These are phyloP conservation scores for Coleophoma eucalyptorum DNA, from an alignment of 2,329 filamentous ascomycete species.

Conservation along the genomic window DNA sequence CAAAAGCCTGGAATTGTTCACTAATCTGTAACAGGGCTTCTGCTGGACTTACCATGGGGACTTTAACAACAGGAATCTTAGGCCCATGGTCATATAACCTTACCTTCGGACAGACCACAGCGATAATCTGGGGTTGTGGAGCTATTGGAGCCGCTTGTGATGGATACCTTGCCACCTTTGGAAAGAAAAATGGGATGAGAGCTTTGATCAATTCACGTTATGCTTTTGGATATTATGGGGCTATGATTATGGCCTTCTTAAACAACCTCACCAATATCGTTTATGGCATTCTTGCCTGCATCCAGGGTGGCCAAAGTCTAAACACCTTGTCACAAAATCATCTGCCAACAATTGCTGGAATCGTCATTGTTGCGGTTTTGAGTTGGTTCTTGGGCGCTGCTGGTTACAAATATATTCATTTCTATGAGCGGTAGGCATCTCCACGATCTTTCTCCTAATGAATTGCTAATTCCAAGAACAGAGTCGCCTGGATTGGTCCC, in stretches of 20 bases:
- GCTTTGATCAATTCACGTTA: conserved; percentile 1
- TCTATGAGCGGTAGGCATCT: neutral
- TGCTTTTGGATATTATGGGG: neutral
- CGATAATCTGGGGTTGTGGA: conserved; percentile 1
- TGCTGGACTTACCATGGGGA: neutral
- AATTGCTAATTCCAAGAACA: neutral
- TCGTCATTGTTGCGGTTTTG: conserved; percentile 1
- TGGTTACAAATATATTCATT: conserved; percentile 1
- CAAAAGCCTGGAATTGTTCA: too few relatives aligned
- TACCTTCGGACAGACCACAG: neutral
- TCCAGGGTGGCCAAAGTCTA: neutral
- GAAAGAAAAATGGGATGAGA: conserved; percentile 1
- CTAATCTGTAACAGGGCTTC: neutral
- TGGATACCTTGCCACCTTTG: conserved; percentile 1
- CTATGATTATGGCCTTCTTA: neutral
- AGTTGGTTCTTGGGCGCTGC: neutral
- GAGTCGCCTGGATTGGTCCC: conserved; percentile 2
- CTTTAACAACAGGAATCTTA: conserved; percentile 1
- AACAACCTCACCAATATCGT: neutral
- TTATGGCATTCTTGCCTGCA: neutral
- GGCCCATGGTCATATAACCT: conserved; percentile 4
- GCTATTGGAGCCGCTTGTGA: neutral
- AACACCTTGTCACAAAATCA: neutral
- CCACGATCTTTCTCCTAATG: neutral
- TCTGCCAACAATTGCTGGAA: neutral